A percentile compares a stretch with the other conserved stretches of the same genome.
phyloP scores from a whole-genome alignment of 2,329 filamentous ascomycete species.

The Cladophialophora immunda region DNA sequence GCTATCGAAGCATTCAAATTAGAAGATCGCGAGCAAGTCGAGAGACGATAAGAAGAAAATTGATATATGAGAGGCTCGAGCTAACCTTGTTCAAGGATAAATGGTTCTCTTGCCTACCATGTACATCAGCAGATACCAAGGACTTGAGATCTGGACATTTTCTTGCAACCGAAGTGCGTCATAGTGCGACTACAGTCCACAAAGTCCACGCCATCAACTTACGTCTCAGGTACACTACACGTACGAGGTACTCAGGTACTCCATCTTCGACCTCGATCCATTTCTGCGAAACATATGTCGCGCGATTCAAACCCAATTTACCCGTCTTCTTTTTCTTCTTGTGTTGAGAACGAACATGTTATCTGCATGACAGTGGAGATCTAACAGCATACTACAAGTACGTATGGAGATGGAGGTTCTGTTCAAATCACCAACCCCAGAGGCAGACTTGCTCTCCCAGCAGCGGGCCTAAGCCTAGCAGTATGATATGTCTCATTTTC shows the following conservation, averaged over 20 bases:
- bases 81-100: neutral
- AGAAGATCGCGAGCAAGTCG: neutral
- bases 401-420: neutral
- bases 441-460: neutral
- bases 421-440: neutral
- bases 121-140: neutral
- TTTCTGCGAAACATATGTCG: neutral
- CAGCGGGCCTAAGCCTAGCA: neutral
- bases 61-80: neutral
- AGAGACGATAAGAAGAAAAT: neutral
- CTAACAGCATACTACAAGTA: neutral
- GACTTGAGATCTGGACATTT: neutral
- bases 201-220: neutral
- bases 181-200: neutral
- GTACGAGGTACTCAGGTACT: too few relatives aligned
- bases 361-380: neutral
- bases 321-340: neutral
- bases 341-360: neutral
- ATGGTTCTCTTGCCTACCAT: neutral
- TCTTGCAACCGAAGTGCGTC: neutral
- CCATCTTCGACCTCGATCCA: neutral
- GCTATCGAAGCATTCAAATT: neutral
- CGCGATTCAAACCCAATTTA: neutral
- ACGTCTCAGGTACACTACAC: neutral
- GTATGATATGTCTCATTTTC: neutral